Base-by-base conservation (phyloP, 164 flowering plant genomes). In the Paratinospora sagittata region DNA sequence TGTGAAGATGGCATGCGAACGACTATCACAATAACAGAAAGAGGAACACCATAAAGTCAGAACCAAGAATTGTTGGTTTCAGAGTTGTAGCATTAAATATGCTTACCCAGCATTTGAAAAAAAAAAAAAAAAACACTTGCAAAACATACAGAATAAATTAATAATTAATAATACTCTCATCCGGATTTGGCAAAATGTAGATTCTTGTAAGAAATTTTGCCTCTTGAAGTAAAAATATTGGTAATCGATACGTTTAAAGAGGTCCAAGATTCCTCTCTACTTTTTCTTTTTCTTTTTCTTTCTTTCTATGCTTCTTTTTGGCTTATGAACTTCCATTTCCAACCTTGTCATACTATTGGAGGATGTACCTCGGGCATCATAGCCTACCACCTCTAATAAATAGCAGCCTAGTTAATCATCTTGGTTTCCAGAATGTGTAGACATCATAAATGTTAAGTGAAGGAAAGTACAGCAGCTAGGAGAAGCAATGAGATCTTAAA, bases 1-100 rank as follows among this genome's bases (percentile, higher is more conserved):
- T 74, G 99, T 96, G 92, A 96, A 96, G 79, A 96, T 96, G 73
- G 98, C 99, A 89, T 93, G 97, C 14, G 98, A 96, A 58, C 98
- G 98, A 80, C 98, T 93, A 74, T 63, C 45, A 78, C 49, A 72
- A 52, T 60, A 67, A 84, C 7, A 27, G 12, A 75, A 73, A 55
- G 62, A 78, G 30, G 34, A 69, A 66, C 45, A 70, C 65, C 11
- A 45, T 61, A 69, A 8, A 61, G 21, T 11, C 2, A 26, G 66
- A 34, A 37, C 26, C 12, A 13, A 0, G 55, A 57, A 36, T 45
- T 66, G 27, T 67, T 52, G 57, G 27, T 7, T 58, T 58, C 66
- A 67, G n/a, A n/a, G 68, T 21, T 36, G 23, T 41, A 19, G 37
- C 47, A 65, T 72, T 52, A 52, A 65, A 24, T 23, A 36, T 47